Base-by-base conservation (phyloP, 164 flowering plant species). In the Vitis vinifera region DNA sequence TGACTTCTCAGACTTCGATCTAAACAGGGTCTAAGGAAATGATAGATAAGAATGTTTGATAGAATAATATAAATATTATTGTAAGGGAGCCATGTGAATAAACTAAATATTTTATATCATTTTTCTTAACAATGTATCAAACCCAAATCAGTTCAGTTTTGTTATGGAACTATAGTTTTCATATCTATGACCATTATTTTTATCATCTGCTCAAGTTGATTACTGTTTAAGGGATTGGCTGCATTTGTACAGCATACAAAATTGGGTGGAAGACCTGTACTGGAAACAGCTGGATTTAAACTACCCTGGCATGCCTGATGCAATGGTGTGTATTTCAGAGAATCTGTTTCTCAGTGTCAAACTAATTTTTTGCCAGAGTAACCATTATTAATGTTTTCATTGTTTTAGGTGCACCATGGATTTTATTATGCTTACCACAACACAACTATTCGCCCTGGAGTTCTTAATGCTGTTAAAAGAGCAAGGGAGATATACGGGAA, bases 211-310 rank as follows among this genome's bases (percentile, higher is more conserved):
- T 16, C 65, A 53, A 55, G 13, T 16, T 50, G 44, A 16, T 50
- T 59, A 23, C 14, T 4, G n/a, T 16, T 72, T 70, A 59, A 51
- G 57, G 55, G 14, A 14, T 15, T 63, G 10, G 58, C 60, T 77
- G 10, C 19, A 29, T 72, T 17, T 66, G 37, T 76, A 51, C 91
- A 94, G 99, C 88, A 84, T 94, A 74, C 96, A 90, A 76, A 94
- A 94, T 67, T 94, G 98, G 99, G 70, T 94, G 71, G 95, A 88
- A 79, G 99, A 92, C 75, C 77, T 94, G 27, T 88, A 76, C 81
- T 94, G 99, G 99, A 94, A 94, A 79, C 98, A 94, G 80, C 92
- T 89, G 65, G 97, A 92, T 74, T 59, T 90, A 51, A 82, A 88
- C 68, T 94, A 94, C 70, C 99, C 98, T 59, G 96, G 85, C 78